Conservation (phyloP, 495 filamentous ascomycete genomes). For the Lasiosphaeris hirsuta region DNA sequence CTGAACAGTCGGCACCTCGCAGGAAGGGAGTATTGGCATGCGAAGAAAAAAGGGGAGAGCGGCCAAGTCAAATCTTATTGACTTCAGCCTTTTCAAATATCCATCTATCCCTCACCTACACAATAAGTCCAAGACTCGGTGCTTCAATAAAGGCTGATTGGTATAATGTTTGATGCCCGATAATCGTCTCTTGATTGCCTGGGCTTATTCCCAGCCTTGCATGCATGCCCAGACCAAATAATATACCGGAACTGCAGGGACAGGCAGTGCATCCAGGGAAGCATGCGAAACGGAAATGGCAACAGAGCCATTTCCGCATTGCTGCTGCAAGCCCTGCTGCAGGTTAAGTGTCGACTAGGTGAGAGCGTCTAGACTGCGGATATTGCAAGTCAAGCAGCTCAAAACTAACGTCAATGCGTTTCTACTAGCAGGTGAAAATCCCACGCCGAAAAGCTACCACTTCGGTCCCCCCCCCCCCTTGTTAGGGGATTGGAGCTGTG, state of each 20-base stretch:
- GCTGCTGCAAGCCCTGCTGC: no score
- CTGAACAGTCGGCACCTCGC: no score
- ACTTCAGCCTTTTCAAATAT: conserved; percentile 10
- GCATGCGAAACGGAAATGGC: no score
- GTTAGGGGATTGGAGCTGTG: no score
- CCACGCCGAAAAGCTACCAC: no score
- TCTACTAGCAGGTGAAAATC: conserved; percentile 12
- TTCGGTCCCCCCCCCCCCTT: no score
- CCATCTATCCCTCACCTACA: not conserved
- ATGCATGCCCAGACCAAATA: no score
- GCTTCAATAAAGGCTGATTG: conserved; percentile 9
- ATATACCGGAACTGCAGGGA: no score
- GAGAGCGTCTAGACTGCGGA: not conserved
- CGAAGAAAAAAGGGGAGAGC: not conserved
- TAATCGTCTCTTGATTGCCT: no score
- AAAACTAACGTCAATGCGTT: conserved; percentile 22
- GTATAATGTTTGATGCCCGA: not conserved
- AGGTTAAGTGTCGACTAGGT: not conserved
- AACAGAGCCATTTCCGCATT: no score
- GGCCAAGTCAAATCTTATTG: conserved; percentile 1
- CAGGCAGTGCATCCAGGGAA: no score
- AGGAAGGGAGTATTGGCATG: not conserved
- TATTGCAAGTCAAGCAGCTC: conserved; percentile 1
- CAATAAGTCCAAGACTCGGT: not conserved
- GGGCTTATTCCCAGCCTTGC: no score